Base-by-base conservation (phyloP, 371 early-diverging fungal species). In the Mortierella sp. region DNA sequence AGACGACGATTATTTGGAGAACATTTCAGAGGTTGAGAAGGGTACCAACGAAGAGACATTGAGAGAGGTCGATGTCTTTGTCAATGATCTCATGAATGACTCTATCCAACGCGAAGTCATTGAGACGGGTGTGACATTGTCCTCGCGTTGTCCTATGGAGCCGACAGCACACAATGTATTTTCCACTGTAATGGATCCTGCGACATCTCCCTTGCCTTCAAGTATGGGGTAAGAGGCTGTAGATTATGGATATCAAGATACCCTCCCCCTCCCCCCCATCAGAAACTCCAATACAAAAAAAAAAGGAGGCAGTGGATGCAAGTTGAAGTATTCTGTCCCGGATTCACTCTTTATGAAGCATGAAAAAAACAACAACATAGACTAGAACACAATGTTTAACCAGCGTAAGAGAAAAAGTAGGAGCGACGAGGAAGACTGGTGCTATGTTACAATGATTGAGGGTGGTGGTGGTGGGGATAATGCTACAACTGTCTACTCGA, bases 1-100 rank as follows among this genome's bases (percentile, higher is more conserved):
- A 10, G 84, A 86, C 26, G 74, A 82, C 38, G 61, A 81, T 38
- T 63, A 84, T 31, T 57, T 80, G 53, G 88, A 87, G 59, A 83
- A 84, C 18, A 84, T 86, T 54, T 85, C 86, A 3, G 74, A 74
- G 50, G 57, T 64, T 16, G 34, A 34, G 34, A 34, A 34, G n/a
- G n/a, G n/a, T 34, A 34, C 34, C 34, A 34, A 74, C 23, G 65
- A 67, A 26, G 74, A 67, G 49, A 64, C 68, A 69, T 46, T 61
- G 26, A 64, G 45, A 19, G 69, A 74, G 27, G 60, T 74, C 6
- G 74, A 74, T 52, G 65, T 68, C 18, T 74, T 74, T 47, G 64
- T 74, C 23, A 64, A 64, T 24, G 69, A 68, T 43, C 64, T 74
- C 12, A 27, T 68, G 69, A 68, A 64, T 26, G 61, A 64, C 23